Conservation (phyloP, 225 moss, liverwort and hornwort genomes). For the Polytrichum commune region DNA sequence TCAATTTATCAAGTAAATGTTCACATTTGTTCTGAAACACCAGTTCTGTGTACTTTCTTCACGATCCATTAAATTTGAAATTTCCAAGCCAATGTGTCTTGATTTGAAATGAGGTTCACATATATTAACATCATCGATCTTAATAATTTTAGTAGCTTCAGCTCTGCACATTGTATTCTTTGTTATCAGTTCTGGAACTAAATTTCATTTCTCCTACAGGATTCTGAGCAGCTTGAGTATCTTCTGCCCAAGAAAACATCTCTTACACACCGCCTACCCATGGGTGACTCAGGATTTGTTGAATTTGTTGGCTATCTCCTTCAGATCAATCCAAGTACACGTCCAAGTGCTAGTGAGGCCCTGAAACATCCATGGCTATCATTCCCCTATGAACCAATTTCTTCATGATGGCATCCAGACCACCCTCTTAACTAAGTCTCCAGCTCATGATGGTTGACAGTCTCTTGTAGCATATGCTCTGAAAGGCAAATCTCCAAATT, state of each 20-base stretch:
- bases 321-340: constrained; percentile 63
- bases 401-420: constrained; percentile 37
- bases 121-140: no score
- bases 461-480: constrained; percentile 20
- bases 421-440: not conserved
- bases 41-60: no score
- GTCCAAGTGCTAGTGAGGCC: constrained; percentile 85
- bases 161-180: no score
- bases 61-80: no score
- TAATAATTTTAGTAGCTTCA: no score
- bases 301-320: constrained; percentile 85
- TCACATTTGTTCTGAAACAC: no score
- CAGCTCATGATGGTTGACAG: not conserved
- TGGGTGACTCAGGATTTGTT: constrained; percentile 98
- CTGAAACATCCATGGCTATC: constrained; percentile 95
- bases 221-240: constrained; percentile 83
- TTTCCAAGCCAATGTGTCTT: no score
- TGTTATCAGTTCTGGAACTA: no score
- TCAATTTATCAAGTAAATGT: no score
- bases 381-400: constrained; percentile 91
- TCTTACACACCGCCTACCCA: constrained; percentile 78
- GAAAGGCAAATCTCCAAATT: constrained; percentile 9
- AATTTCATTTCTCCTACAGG: constrained; percentile 37
- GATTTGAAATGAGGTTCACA: no score
- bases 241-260: constrained; percentile 89